Base-by-base conservation (phyloP, 306 rosid species). In the Senna tora region DNA sequence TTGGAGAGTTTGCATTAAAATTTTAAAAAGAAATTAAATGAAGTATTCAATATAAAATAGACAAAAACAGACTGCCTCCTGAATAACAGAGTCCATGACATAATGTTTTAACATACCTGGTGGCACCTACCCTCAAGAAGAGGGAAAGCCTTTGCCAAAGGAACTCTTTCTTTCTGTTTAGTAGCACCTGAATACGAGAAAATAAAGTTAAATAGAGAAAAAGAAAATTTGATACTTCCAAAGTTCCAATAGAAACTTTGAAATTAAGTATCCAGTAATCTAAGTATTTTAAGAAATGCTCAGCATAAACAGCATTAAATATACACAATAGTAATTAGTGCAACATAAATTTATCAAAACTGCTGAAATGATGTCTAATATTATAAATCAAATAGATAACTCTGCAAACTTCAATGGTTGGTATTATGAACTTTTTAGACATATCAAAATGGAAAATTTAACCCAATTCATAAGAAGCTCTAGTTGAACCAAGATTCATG, bases 101-200 rank as follows among this genome's bases (percentile, higher is more conserved):
- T 49, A 41, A 54, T 64, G 36, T 16, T 58, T n/a, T 10, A 55
- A 71, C 94, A 66, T 87, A 93, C 98, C 97, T 84, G 28, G 85
- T 84, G 53, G 88, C 88, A 76, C 98, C 98, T 56, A 88, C 81
- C 76, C 90, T 86, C 74, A 93, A 81, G 78, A 93, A 94, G 38
- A 94, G 78, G 74, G 85, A 82, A 76, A 94, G 86, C 86, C 87
- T 94, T 74, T 89, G 86, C 98, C 98, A 91, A 75, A 71, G 94
- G 72, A 91, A 89, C 79, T 94, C 96, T 77, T 74, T 91, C 86
- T 78, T 91, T 59, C 78, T 85, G 87, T 94, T 89, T 42, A 94
- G 91, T 61, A 91, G 88, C 78, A 86, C 98, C 98, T 91, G 77
- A 59, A 76, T 42, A 75, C 17, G 16, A 67, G 25, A 67, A 70